Evolutionary conservation across 495 filamentous ascomycete species (phyloP), one percentile per base, ranked within the genome.

Genomic region (Aspergillus conjunctus): DNA sequence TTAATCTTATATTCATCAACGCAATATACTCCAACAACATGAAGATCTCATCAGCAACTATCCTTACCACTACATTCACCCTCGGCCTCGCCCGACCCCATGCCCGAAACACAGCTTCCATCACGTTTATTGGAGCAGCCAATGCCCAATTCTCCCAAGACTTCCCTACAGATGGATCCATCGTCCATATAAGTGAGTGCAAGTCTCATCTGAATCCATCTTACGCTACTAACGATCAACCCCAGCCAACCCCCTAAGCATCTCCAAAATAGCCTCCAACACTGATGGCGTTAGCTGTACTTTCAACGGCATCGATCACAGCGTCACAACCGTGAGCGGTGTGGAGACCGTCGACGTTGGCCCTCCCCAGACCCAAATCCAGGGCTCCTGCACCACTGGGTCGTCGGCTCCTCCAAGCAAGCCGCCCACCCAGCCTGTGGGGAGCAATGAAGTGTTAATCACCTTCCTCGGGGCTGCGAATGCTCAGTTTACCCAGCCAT

Each of bases 291-390:
- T 45, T 5, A 58, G 55, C 39, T 65, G 62, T 51, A 67, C 60
- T n/a, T 65, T 70, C 43, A 26, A 58, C 17, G 71, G 71, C 15
- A 59, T 63, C 41, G 66, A 74, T 31, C 60, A 67, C 31, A 61
- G 61, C 31, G n/a, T 48, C 6, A 71, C 69, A 5, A 54, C 48
- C 26, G 60, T 71, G 46, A 50, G 54, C 14, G 66, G 66, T n/a
- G 45, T 17, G 5, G 30, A 58, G 30, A 63, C 58, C 14, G 64
- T 69, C 0, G 62, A 69, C 61, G 71, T 74, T 54, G 68, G 64
- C 26, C 66, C 69, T n/a, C 76, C 76, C 5, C 74, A 78, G 71
- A 69, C 73, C 7, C 76, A 77, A 52, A 37, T 68, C n/a, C 69
- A 61, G 9, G 76, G 70, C 17, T 59, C 67, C 54, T 78, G 75